Base-by-base conservation (phyloP, 1,284 basidiomycete species). In the Bjerkandera adusta region DNA sequence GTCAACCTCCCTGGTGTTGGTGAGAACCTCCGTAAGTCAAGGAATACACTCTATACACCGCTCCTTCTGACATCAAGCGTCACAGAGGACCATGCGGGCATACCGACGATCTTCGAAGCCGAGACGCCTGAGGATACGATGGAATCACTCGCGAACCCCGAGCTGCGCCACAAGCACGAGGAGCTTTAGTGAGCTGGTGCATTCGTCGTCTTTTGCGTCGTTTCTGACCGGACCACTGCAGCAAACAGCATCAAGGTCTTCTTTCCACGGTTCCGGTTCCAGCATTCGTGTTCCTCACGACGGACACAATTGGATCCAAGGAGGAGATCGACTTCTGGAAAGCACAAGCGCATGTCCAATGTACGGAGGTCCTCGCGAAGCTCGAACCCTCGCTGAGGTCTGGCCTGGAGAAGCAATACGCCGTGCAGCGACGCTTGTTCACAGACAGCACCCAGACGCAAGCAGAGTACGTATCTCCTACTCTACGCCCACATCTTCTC, bases 141-240 rank as follows among this genome's bases (percentile, higher is more conserved):
- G 1, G 55, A 57, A 3, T 15, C 43, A 15, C 15, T 57, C n/a
- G 2, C 30, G 7, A 51, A 53, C 36, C 51, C 54, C 5, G 36
- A 37, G 8, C 33, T 47, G 3, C 30, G 49, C 16, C 41, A 45
- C 26, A 36, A 51, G 36, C 41, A 43, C 15, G 41, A 34, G 18
- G 41, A 43, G 30, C 41, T 43, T 15, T 43, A 43, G 41, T 43
- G 35, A 8, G 27, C 27, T 30, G 27, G 8, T 30, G 27, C 8
- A n/a, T 30, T n/a, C 27, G n/a, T 30, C 8, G 27, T n/a, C 27
- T n/a, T n/a, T n/a, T n/a, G n/a, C n/a, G n/a, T 30, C 27, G 8
- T 8, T 30, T 8, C 27, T 30, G 8, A 30, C 27, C 27, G 27
- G 8, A n/a, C 8, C 27, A 8, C n/a, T 30, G 27, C 27, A 30